Evolutionary conservation across 129 eudicot genomes (phyloP).

Genomic region (Gnaphalium uliginosum): DNA sequence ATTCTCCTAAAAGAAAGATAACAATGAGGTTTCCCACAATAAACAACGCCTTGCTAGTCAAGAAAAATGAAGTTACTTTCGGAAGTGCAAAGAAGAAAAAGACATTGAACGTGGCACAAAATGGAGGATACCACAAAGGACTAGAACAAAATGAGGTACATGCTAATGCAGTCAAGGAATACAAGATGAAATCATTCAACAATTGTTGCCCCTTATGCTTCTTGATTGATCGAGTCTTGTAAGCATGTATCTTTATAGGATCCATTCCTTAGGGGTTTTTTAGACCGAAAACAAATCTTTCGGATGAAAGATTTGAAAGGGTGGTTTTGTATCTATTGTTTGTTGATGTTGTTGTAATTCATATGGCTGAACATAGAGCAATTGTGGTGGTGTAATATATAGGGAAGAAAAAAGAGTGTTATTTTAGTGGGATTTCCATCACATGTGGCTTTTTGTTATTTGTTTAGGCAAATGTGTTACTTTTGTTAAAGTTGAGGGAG

Average conservation of each 20-base stretch:
- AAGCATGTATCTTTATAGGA: conserved; percentile 34
- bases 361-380: conserved; percentile 46
- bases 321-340: neutral
- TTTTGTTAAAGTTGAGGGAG: conserved; percentile 43
- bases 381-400: conserved; percentile 38
- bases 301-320: conserved; percentile 21
- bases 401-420: conserved; percentile 30
- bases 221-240: conserved; percentile 37
- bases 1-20: conserved; percentile 58
- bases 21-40: conserved; percentile 60
- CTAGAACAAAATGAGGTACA: conserved; percentile 55
- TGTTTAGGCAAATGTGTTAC: conserved; percentile 35
- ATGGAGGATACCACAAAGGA: conserved; percentile 63
- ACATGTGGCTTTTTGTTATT: conserved; percentile 34
- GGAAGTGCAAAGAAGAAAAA: conserved; percentile 49
- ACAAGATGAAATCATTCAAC: conserved; percentile 42
- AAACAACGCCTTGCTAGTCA: conserved; percentile 53
- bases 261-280: conserved; percentile 30
- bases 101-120: conserved; percentile 43
- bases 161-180: conserved; percentile 45
- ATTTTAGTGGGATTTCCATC: conserved; percentile 37
- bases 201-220: conserved; percentile 50
- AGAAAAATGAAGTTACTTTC: conserved; percentile 40
- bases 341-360: conserved; percentile 10
- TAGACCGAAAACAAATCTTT: conserved; percentile 21